Base-by-base conservation (phyloP, 331 rosid genomes). In the Malus hybrid region DNA sequence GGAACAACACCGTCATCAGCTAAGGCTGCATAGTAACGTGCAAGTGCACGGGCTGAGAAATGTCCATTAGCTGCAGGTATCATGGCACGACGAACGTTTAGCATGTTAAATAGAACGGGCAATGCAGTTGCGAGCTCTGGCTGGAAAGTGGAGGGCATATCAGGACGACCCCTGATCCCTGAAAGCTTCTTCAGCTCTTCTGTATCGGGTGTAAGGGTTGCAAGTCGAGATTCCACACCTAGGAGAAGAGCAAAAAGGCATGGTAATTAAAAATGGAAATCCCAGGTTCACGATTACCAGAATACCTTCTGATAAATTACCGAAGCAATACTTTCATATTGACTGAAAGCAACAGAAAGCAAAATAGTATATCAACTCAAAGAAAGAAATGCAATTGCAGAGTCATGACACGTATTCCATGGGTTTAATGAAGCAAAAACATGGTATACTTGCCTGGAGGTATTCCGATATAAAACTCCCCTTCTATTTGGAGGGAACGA, bases 141-240 rank as follows among this genome's bases (percentile, higher is more conserved):
- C 84, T 94, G 96, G 87, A 95, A 89, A 56, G 87, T 44, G 75
- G 97, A 86, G 7, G 99, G 99, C 46, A 95, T 71, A 44, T 84
- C 88, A 29, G 89, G 48, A 76, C 85, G 96, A 69, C 10, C 29
- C 31, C 74, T 2, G 4, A 86, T 44, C 29, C 77, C 91, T 2
- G 93, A 65, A 66, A 90, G 18, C 80, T 84, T 90, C 75, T 72
- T 78, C 75, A 95, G 31, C 39, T 84, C 96, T 69, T 87, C 90
- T 29, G 68, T 76, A 76, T 90, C 96, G 59, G 82, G 64, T 2
- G 90, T 90, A 22, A 95, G 88, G 57, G 96, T 79, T 20, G 99
- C 99, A 70, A 95, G 98, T 60, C 98, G 96, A 69, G 98, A 83
- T 76, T 95, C 99, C 83, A 95, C 98, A 72, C 99, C 98, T 89